Evolutionary conservation across 1,284 basidiomycete species (phyloP).

Genomic region (Marasmius fiardii): DNA sequence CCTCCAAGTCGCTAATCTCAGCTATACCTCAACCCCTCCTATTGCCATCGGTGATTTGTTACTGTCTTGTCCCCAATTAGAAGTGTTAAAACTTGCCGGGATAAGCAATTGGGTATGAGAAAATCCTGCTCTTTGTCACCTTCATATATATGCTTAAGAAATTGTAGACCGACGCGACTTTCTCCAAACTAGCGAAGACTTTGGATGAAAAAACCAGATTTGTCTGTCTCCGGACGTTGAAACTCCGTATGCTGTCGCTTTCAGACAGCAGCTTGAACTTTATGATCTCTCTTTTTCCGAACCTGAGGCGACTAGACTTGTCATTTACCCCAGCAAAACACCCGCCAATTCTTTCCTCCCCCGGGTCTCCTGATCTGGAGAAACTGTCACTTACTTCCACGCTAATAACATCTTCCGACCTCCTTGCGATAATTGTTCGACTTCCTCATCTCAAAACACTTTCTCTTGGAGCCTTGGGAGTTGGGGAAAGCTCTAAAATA

Average conservation of each 20-base stretch:
- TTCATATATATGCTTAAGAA: not conserved
- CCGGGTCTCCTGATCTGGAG: constrained; percentile 32
- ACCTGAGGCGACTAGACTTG: constrained; percentile 52
- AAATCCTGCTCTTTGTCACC: not conserved
- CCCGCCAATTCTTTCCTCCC: constrained; percentile 20
- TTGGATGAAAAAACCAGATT: constrained; percentile 30
- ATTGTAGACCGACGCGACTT: constrained; percentile 51
- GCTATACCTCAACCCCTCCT: constrained; percentile 55
- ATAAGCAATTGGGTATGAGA: constrained; percentile 54
- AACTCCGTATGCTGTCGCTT: constrained; percentile 54
- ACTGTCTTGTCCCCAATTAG: constrained; percentile 36
- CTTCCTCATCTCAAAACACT: constrained; percentile 45
- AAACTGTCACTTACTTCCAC: constrained; percentile 66
- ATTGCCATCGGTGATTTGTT: constrained; percentile 44
- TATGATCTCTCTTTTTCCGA: constrained; percentile 45
- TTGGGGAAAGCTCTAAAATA: constrained; percentile 39
- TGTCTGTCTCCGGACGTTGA: constrained; percentile 45
- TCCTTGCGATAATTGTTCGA: constrained; percentile 36
- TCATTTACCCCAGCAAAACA: constrained; percentile 60
- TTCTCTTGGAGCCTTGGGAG: constrained; percentile 60
- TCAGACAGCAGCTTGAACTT: constrained; percentile 44
- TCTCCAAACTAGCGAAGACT: constrained; percentile 40
- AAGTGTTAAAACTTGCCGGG: constrained; percentile 61
- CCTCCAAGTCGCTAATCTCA: constrained; percentile 53
- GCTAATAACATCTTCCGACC: constrained; percentile 33